Evolutionary conservation across 306 rosid species (phyloP).

Genomic region (Crotalaria pallida): DNA sequence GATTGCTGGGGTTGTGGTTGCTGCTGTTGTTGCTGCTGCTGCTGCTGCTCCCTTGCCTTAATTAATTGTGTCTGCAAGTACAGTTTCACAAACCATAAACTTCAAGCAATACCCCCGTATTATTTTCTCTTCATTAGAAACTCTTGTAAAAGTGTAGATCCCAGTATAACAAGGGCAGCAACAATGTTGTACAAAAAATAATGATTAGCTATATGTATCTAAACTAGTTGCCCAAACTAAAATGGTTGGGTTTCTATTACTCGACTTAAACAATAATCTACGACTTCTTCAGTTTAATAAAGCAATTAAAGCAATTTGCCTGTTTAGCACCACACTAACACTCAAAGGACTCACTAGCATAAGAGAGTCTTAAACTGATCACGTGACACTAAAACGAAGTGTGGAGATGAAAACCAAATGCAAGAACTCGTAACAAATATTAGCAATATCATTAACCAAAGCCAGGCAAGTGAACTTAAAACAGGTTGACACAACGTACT

Average conservation of each 20-base stretch:
- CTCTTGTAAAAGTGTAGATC: neutral
- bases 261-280: neutral
- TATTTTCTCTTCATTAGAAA: neutral
- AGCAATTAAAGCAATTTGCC: neutral
- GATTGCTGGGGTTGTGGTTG: conserved; percentile 39
- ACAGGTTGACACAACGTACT: neutral
- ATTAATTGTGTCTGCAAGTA: conserved; percentile 71
- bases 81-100: conserved; percentile 27
- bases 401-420: conserved; percentile 3
- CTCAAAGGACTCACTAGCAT: neutral
- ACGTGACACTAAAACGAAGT: neutral
- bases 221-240: conserved; percentile 9
- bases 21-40: conserved; percentile 44
- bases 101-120: conserved; percentile 13
- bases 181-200: neutral
- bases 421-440: neutral
- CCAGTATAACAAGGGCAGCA: neutral
- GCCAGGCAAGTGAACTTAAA: neutral
- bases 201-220: neutral
- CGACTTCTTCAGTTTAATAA: neutral
- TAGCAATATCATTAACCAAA: neutral
- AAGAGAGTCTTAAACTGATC: neutral
- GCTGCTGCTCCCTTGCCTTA: conserved; percentile 91
- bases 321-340: neutral
- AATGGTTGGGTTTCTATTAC: neutral